Percentiles rank a stretch among this genome's conserved stretches.
Evolutionary conservation across 2,329 filamentous ascomycete species (phyloP).

Genomic region (Aureobasidium zeae): DNA sequence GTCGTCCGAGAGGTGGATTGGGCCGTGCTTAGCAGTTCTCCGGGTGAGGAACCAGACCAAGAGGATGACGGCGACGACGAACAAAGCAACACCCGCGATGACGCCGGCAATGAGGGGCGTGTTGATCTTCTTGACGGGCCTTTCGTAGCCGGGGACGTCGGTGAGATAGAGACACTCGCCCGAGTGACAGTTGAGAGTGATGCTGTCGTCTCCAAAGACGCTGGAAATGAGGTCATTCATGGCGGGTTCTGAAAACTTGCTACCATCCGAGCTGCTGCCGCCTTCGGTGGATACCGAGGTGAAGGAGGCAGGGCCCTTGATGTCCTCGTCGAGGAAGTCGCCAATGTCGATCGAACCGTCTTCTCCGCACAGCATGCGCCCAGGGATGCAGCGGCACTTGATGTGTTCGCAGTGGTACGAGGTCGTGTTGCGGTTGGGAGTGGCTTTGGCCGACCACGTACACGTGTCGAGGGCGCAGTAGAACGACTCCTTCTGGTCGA

Average conservation of each 20-base stretch:
- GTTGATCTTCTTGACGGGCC: conserved; percentile 89
- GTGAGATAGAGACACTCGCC: conserved; percentile 92
- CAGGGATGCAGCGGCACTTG: conserved; percentile 77
- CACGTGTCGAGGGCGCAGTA: conserved; percentile 86
- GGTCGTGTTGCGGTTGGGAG: conserved; percentile 66
- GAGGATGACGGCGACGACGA: conserved; percentile 79
- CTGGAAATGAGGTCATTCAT: conserved; percentile 85
- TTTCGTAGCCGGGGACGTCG: conserved; percentile 81
- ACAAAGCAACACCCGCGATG: conserved; percentile 76
- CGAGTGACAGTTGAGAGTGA: conserved; percentile 68
- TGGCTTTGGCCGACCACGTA: conserved; percentile 59
- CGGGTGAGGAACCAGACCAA: conserved; percentile 80
- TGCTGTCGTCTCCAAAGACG: conserved; percentile 87
- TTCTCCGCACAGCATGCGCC: conserved; percentile 88
- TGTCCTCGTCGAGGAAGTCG: conserved; percentile 74
- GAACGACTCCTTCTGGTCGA: conserved; percentile 88
- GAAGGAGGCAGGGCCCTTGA: conserved; percentile 82
- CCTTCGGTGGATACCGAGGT: conserved; percentile 52
- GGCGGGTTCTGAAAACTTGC: conserved; percentile 78
- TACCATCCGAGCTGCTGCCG: conserved; percentile 56
- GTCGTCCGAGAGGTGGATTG: conserved; percentile 72
- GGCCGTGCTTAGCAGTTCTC: conserved; percentile 51
- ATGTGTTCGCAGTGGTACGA: conserved; percentile 78
- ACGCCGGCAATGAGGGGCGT: conserved; percentile 91
- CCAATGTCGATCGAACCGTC: conserved; percentile 83